These are phyloP conservation scores for Saussurea involucrata DNA, from an alignment of 129 eudicot genomes.

Conservation along the genomic window DNA sequence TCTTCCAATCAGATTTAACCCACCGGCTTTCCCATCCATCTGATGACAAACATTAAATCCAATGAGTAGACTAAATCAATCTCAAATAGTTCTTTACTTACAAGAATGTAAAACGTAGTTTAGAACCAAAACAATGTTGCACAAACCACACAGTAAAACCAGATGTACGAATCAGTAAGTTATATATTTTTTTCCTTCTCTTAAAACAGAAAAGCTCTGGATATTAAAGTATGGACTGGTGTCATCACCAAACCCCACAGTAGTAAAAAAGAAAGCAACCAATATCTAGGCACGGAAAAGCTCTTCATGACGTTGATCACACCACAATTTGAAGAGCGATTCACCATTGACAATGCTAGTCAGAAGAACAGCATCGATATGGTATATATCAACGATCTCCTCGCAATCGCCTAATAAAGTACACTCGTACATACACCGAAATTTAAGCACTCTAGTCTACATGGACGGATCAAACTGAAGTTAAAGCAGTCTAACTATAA, in stretches of 20 bases:
- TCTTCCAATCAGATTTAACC: slow-evolving; percentile 86
- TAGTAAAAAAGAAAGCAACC: background rate
- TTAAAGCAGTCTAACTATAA: background rate
- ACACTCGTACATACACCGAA: background rate
- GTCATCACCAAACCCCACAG: background rate
- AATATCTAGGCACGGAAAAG: background rate
- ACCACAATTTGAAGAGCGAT: slow-evolving; percentile 10
- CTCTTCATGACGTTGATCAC: background rate
- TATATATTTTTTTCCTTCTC: background rate
- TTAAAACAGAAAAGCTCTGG: background rate
- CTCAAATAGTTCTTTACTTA: background rate
- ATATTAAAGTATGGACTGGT: background rate
- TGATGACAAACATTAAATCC: slow-evolving; percentile 11
- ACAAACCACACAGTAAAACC: background rate
- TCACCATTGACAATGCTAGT: background rate
- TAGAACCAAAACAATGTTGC: background rate
- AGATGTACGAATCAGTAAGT: background rate
- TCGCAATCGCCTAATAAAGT: background rate
- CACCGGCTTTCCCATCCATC: slow-evolving; percentile 76
- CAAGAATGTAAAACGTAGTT: background rate
- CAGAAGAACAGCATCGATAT: slow-evolving; percentile 6
- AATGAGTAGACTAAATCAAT: background rate
- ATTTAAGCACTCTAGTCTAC: background rate
- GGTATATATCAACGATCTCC: background rate
- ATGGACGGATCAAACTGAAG: background rate